phyloP scores from a whole-genome alignment of 192 early-diverging fungal species.

The Helicostylum pulchrum region DNA sequence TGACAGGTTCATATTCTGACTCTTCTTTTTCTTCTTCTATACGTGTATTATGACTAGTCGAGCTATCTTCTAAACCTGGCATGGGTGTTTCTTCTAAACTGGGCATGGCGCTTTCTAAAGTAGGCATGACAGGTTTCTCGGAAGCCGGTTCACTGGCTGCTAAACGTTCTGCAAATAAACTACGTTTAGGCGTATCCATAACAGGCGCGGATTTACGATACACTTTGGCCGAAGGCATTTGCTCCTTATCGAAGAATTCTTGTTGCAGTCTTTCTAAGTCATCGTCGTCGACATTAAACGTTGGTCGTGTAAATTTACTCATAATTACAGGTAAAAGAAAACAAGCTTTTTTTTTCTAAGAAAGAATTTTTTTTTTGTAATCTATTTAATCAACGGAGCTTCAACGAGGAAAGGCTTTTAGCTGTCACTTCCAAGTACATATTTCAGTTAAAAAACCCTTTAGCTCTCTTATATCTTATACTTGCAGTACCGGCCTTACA shows the following conservation, averaged over 20 bases:
- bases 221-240: constrained; percentile 42
- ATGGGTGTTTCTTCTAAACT: neutral
- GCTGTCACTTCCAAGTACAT: too few species aligned
- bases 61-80: neutral
- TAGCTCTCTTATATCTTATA: too few species aligned
- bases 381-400: too few species aligned
- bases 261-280: constrained; percentile 49
- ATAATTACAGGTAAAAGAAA: neutral
- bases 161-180: constrained; percentile 16
- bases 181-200: constrained; percentile 7
- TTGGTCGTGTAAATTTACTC: constrained; percentile 10
- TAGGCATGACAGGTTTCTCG: constrained; percentile 14
- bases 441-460: too few species aligned
- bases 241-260: constrained; percentile 41
- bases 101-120: constrained; percentile 16
- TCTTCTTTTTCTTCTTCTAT: neutral
- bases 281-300: constrained; percentile 34
- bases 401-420: too few species aligned
- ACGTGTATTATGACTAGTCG: neutral
- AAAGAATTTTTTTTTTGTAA: neutral
- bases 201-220: constrained; percentile 28
- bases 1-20: constrained; percentile 15
- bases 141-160: neutral
- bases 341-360: too few species aligned
- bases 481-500: too few species aligned